Evolutionary conservation across 306 rosid species (phyloP), one percentile per base, ranked within the genome.

Genomic region (Prunus kanzakura): DNA sequence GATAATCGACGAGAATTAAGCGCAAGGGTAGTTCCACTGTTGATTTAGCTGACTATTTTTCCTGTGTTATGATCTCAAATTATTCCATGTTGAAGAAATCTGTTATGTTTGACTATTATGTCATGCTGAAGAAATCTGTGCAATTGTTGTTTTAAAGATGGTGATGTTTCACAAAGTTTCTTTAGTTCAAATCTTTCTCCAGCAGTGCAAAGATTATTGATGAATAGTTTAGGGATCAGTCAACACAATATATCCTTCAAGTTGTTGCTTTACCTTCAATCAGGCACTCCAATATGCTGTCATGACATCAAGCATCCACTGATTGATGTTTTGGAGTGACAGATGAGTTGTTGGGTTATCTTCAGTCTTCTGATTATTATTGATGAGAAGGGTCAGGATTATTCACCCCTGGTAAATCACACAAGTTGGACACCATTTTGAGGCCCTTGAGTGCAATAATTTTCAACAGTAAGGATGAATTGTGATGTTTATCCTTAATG

Each of bases 1-100:
- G 97, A 95, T 82, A 95, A 95, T 75, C 86, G 92, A 61, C 87
- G 81, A 76, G 82, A 89, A 83, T 77, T 95, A 83, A 85, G 80
- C 82, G 97, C 97, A 79, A 90, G 84, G 97, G 99, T 92, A 92
- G 65, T 76, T 79, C 76, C 80, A 41, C 61, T 47, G 49, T 63
- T 78, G 65, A 54, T 84, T 78, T 80, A 76, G 79, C 64, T 41
- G 52, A 77, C 73, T 84, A 67, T 60, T 70, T 75, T 79, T 76
- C n/a, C 16, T 71, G 46, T 45, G 32, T 54, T 62, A 49, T 72
- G 47, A 49, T 67, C 20, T 20, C 52, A 29, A 19, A 6, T 11
- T 38, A 45, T 41, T 38, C 54, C 67, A 38, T 78, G 46, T 52
- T 51, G 46, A 38, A 68, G 67, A 50, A 64, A 68, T 46, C 9